phyloP scores from a whole-genome alignment of 2,329 filamentous ascomycete species.

The Teratosphaeria nubilosa region DNA sequence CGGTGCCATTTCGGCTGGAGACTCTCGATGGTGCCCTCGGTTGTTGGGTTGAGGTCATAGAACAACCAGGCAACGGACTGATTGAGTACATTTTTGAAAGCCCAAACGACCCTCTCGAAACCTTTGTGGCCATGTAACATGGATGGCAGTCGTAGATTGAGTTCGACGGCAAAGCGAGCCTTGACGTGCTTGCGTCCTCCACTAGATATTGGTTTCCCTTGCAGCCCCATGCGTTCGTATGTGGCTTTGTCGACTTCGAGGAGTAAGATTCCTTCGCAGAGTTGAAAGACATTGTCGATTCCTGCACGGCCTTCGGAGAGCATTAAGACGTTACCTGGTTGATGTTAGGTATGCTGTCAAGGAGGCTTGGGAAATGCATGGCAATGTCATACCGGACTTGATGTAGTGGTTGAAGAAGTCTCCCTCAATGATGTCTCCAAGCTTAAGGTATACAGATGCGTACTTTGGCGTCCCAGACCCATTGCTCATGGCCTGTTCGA shows the following conservation, averaged over 20 bases:
- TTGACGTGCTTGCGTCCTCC: conserved; percentile 55
- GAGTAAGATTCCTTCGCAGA: conserved; percentile 62
- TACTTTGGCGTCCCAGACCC: conserved; percentile 40
- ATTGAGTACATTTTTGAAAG: conserved; percentile 66
- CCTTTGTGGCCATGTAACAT: conserved; percentile 79
- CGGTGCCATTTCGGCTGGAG: conserved; percentile 25
- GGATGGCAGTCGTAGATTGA: conserved; percentile 60
- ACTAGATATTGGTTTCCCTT: conserved; percentile 55
- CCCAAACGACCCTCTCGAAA: conserved; percentile 68
- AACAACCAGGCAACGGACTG: conserved; percentile 67
- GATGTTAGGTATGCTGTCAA: conserved; percentile 24
- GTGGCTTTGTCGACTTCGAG: conserved; percentile 71
- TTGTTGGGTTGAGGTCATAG: conserved; percentile 42
- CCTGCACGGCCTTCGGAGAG: conserved; percentile 66
- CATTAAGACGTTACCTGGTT: conserved; percentile 64
- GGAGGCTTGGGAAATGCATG: not conserved
- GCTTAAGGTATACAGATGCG: conserved; percentile 59
- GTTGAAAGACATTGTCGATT: conserved; percentile 59
- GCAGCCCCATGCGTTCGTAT: conserved; percentile 73
- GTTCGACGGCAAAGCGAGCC: conserved; percentile 66
- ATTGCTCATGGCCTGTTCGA: conserved; percentile 6
- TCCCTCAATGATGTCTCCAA: conserved; percentile 60
- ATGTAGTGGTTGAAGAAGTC: conserved; percentile 79
- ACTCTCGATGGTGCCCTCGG: conserved; percentile 8
- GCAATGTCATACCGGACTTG: conserved; percentile 52